Base-by-base conservation (phyloP, 441 rosid genomes). In the Cnidoscolus chayamansa region DNA sequence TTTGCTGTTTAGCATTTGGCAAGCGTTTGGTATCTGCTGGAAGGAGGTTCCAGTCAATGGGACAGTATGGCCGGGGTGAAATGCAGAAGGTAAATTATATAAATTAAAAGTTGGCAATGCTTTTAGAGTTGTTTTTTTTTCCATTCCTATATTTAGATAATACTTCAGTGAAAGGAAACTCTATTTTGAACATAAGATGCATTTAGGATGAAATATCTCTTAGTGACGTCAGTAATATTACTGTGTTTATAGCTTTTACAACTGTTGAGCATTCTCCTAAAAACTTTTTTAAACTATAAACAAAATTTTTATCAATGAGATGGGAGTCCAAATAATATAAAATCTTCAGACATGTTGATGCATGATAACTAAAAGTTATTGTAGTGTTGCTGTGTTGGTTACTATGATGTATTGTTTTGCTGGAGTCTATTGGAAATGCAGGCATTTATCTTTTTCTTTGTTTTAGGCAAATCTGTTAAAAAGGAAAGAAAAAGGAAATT, bases 51-150 rank as follows among this genome's bases (percentile, higher is more conserved):
- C 90, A 84, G 55, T 80, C 90, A 58, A 92, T 90, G 95, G 98
- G 98, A 75, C 97, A 86, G 82, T 92, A 87, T 81, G 97, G 97
- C 77, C 84, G 88, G 81, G 98, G 98, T 66, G 98, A 94, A 81
- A 76, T 90, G 72, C 90, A 85, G 67, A 88, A 86, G 97, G 98
- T 94, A 86, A 56, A 43, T 72, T 66, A 32, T 30, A 50, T 63
- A 59, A 74, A 72, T 76, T 54, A 43, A 70, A 63, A 45, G 67
- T 76, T 70, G 55, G 63, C 49, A 45, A 76, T 57, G 75, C 76
- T 72, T 48, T 65, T 68, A 47, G 25, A 59, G 16, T 51, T 56
- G 55, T 35, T 49, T 65, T 72, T 51, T 49, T 65, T 72, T 51
- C 50, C 6, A 11, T 32, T 78, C n/a, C 11, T 15, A 16, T 5